Conservation (phyloP, 1,284 basidiomycete genomes). For the Moesziomyces sp. region DNA sequence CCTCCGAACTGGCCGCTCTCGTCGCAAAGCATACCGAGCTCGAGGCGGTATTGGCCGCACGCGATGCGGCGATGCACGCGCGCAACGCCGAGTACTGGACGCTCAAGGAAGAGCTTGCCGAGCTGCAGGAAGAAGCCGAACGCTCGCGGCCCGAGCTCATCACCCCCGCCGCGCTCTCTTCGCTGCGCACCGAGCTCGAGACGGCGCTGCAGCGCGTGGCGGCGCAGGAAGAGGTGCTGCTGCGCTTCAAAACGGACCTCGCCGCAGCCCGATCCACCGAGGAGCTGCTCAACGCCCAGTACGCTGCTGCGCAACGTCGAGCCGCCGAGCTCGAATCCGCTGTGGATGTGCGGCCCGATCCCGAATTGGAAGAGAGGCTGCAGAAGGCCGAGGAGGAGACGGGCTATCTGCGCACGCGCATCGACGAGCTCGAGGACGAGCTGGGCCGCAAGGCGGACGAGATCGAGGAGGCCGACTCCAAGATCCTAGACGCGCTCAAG, state of each 20-base stretch:
- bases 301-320: slow-evolving; percentile 17
- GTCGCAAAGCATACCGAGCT: slow-evolving; percentile 9
- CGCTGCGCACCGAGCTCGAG: slow-evolving; percentile 3
- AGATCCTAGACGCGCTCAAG: slow-evolving; percentile 54
- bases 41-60: slow-evolving; percentile 10
- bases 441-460: slow-evolving; percentile 55
- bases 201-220: not conserved
- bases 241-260: slow-evolving; percentile 22
- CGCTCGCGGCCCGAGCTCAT: not conserved
- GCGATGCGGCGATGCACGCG: slow-evolving; percentile 14
- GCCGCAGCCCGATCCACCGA: slow-evolving; percentile 21
- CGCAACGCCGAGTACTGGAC: slow-evolving; percentile 53
- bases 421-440: slow-evolving; percentile 53
- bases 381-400: slow-evolving; percentile 8
- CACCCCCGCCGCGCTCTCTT: not conserved
- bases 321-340: slow-evolving; percentile 20
- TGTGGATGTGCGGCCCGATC: not conserved
- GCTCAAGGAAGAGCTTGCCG: slow-evolving; percentile 56
- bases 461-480: slow-evolving; percentile 59
- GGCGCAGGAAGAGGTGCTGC: slow-evolving; percentile 15
- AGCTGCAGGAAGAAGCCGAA: slow-evolving; percentile 46
- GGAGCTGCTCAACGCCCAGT: slow-evolving; percentile 37
- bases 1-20: not conserved
- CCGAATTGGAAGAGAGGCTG: not conserved
- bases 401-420: slow-evolving; percentile 17